Percentiles rank a stretch among this genome's conserved stretches.
phyloP scores from a whole-genome alignment of 257 asterid species.

The Solanum sparsipilum region DNA sequence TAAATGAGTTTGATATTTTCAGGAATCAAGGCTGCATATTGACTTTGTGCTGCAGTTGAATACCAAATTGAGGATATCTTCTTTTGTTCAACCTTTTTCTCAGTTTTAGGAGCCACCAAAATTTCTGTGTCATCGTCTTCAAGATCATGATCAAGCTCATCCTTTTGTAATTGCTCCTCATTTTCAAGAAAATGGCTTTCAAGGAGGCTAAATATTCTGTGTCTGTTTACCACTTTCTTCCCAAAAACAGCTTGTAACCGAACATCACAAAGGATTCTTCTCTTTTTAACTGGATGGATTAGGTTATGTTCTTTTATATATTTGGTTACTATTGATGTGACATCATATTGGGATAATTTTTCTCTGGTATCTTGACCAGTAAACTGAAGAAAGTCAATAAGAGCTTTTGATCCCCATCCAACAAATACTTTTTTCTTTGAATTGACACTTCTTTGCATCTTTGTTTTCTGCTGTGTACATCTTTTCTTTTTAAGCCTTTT shows the following conservation, averaged over 20 bases:
- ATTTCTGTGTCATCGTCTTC: slow-evolving; percentile 13
- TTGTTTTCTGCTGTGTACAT: slow-evolving; percentile 13
- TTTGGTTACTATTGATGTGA: slow-evolving; percentile 30
- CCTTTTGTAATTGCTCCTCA: slow-evolving; percentile 40
- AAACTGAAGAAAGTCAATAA: slow-evolving; percentile 47
- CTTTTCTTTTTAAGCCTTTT: slow-evolving; percentile 16
- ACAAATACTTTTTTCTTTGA: slow-evolving; percentile 34
- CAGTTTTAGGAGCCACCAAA: slow-evolving; percentile 14
- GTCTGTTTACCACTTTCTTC: slow-evolving; percentile 22
- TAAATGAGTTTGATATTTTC: slow-evolving; percentile 71
- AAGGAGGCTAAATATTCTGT: slow-evolving; percentile 37
- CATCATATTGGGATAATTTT: slow-evolving; percentile 43
- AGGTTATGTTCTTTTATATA: slow-evolving; percentile 48
- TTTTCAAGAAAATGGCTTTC: slow-evolving; percentile 55
- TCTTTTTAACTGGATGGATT: slow-evolving; percentile 36
- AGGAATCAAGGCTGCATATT: slow-evolving; percentile 42
- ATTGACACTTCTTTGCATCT: slow-evolving; percentile 9
- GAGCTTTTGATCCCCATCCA: slow-evolving; percentile 80
- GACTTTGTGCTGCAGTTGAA: slow-evolving; percentile 13
- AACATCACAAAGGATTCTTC: slow-evolving; percentile 42
- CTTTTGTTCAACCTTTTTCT: slow-evolving; percentile 4
- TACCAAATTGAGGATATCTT: background rate
- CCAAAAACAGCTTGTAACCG: slow-evolving; percentile 37
- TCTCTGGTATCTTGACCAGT: slow-evolving; percentile 43
- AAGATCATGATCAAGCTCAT: slow-evolving; percentile 20